Evolutionary conservation across 495 filamentous ascomycete genomes (phyloP).

Genomic region (Penicillium argentinense): DNA sequence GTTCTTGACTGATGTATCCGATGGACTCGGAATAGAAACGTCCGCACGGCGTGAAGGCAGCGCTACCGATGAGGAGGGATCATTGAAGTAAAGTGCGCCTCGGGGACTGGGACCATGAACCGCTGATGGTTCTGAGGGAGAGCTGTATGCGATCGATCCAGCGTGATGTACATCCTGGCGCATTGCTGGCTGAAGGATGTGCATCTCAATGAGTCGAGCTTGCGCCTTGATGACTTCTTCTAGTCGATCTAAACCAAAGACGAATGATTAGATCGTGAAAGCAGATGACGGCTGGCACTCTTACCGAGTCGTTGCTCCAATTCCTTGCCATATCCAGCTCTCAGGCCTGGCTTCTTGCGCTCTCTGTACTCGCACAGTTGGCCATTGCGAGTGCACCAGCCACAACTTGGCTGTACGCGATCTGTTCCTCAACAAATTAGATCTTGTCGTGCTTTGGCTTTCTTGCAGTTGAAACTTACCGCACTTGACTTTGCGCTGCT

Average conservation of each 20-base stretch:
- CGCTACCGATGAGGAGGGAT: slow-evolving; percentile 27
- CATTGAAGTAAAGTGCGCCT: slow-evolving; percentile 37
- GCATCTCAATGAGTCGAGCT: slow-evolving; percentile 48
- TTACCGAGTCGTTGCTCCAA: slow-evolving; percentile 72
- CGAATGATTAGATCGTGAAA: neutral
- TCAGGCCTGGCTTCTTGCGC: slow-evolving; percentile 78
- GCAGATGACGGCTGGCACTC: neutral
- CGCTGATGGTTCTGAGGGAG: slow-evolving; percentile 45
- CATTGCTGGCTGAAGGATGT: slow-evolving; percentile 40
- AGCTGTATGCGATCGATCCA: slow-evolving; percentile 38
- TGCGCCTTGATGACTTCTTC: slow-evolving; percentile 49
- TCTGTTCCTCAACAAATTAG: slow-evolving; percentile 33
- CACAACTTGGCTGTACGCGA: slow-evolving; percentile 79
- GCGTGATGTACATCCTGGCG: slow-evolving; percentile 25
- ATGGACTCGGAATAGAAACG: slow-evolving; percentile 35
- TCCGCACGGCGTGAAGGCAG: slow-evolving; percentile 32
- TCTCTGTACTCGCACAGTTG: slow-evolving; percentile 81
- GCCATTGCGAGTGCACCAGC: slow-evolving; percentile 81
- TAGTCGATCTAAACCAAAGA: slow-evolving; percentile 38
- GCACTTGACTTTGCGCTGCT: slow-evolving; percentile 83
- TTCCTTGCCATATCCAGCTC: slow-evolving; percentile 86
- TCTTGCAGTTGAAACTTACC: too few relatives aligned
- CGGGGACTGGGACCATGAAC: slow-evolving; percentile 38
- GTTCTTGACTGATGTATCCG: slow-evolving; percentile 36
- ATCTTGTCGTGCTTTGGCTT: neutral